phyloP scores from a whole-genome alignment of 441 rosid species.

The Dalechampia spathulata region DNA sequence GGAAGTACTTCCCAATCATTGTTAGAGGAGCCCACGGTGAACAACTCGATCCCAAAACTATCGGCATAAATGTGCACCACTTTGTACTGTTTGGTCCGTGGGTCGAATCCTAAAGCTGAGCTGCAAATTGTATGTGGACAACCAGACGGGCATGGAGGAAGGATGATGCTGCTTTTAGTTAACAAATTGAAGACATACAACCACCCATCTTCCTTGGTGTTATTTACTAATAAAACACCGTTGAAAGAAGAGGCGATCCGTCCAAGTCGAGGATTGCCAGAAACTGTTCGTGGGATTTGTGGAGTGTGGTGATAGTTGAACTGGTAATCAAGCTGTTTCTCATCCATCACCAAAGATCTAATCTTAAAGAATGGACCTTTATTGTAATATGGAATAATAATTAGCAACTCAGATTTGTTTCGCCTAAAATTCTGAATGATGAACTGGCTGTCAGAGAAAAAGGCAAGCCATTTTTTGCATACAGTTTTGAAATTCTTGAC shows the following conservation, averaged over 20 bases:
- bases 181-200: not conserved
- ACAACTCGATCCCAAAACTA: not conserved
- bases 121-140: not conserved
- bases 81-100: not conserved
- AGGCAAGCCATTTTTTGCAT: not conserved
- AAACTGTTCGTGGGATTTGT: not conserved
- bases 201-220: not conserved
- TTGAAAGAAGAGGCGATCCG: not conserved
- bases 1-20: not conserved
- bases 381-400: not conserved
- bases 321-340: not conserved
- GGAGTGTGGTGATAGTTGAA: not conserved
- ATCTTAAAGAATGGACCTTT: not conserved
- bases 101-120: not conserved
- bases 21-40: not conserved
- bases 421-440: not conserved
- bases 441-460: not conserved
- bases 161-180: not conserved
- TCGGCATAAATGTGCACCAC: not conserved
- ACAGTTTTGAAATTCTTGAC: not conserved
- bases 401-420: not conserved
- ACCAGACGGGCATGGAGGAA: not conserved
- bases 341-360: not conserved
- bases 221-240: not conserved
- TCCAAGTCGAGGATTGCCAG: not conserved